Percentiles rank a stretch among this genome's conserved stretches.
These are phyloP conservation scores for Phytophthora ramorum DNA, from an alignment of 352 stramenopile genomes.

Conservation along the genomic window DNA sequence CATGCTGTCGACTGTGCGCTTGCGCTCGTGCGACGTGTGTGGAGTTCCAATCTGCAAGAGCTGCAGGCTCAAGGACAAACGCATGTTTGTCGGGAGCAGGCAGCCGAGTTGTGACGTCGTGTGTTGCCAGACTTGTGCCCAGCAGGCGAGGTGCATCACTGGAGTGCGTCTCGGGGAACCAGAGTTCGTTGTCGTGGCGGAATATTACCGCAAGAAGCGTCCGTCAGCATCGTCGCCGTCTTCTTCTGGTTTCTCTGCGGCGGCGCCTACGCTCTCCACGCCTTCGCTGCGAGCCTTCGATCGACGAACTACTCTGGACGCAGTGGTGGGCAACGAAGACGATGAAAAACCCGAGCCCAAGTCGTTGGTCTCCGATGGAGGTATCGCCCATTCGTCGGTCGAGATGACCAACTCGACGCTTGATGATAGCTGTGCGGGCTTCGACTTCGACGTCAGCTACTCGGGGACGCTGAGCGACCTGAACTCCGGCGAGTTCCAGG, in stretches of 20 bases:
- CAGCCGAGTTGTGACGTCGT: slow-evolving; percentile 24
- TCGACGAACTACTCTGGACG: slow-evolving; percentile 7
- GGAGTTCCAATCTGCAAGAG: slow-evolving; percentile 45
- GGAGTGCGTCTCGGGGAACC: slow-evolving; percentile 25
- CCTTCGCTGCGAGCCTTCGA: slow-evolving; percentile 14
- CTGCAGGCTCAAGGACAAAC: slow-evolving; percentile 57
- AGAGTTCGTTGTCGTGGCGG: slow-evolving; percentile 36
- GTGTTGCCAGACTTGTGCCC: slow-evolving; percentile 44
- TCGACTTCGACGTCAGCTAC: slow-evolving; percentile 32
- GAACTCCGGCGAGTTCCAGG: slow-evolving; percentile 21
- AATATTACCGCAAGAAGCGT: slow-evolving; percentile 28
- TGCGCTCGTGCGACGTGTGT: slow-evolving; percentile 52
- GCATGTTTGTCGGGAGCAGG: slow-evolving; percentile 39
- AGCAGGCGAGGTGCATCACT: slow-evolving; percentile 37
- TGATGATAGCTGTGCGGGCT: slow-evolving; percentile 26
- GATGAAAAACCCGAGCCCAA: slow-evolving; percentile 6
- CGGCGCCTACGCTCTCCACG: slow-evolving; percentile 8
- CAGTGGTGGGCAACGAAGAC: not conserved
- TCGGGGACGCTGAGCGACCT: slow-evolving; percentile 23
- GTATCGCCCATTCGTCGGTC: slow-evolving; percentile 15
- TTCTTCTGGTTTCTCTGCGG: slow-evolving; percentile 7
- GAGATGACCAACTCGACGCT: slow-evolving; percentile 28
- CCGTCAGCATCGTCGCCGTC: not conserved
- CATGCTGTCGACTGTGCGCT: slow-evolving; percentile 24
- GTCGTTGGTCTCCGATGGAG: slow-evolving; percentile 15